phyloP scores from a whole-genome alignment of 2,329 filamentous ascomycete genomes.

The Neofusicoccum parvum region DNA sequence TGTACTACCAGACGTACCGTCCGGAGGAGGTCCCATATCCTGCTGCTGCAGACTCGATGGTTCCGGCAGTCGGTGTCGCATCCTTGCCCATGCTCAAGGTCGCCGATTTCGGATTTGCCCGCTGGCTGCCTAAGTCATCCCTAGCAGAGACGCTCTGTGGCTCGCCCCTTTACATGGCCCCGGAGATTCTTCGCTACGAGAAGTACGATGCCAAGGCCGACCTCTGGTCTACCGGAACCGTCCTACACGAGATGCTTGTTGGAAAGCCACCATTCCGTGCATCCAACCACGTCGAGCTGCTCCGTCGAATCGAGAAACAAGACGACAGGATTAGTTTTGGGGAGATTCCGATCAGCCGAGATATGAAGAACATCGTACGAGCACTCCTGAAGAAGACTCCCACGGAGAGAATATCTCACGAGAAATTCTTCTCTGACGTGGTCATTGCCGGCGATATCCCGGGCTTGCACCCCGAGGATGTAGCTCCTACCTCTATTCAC shows the following conservation, averaged over 20 bases:
- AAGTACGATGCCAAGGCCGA: conserved; percentile 97
- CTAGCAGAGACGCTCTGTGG: conserved; percentile 95
- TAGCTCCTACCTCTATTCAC: conserved; percentile 37
- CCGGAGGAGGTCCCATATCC: conserved; percentile 71
- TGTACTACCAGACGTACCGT: conserved; percentile 63
- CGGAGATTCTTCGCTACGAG: conserved; percentile 94
- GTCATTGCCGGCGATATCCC: conserved; percentile 78
- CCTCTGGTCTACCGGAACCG: conserved; percentile 95
- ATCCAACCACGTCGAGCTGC: conserved; percentile 88
- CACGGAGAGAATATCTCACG: conserved; percentile 81
- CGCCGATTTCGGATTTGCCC: conserved; percentile 97
- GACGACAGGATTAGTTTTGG: conserved; percentile 86
- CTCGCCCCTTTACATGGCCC: conserved; percentile 97
- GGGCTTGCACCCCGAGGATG: conserved; percentile 76
- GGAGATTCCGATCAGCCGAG: conserved; percentile 67
- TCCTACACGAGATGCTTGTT: conserved; percentile 92
- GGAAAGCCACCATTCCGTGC: conserved; percentile 90
- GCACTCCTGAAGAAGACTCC: conserved; percentile 82
- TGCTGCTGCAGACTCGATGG: conserved; percentile 77
- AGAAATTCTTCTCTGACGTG: conserved; percentile 77
- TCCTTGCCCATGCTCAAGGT: conserved; percentile 96
- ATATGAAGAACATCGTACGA: conserved; percentile 80
- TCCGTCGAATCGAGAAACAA: conserved; percentile 86
- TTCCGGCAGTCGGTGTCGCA: conserved; percentile 76
- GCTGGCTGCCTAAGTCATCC: conserved; percentile 85